Percentiles rank a stretch among this genome's conserved stretches.
phyloP scores from a whole-genome alignment of 2,329 filamentous ascomycete species.

The Ophiostoma sp. region DNA sequence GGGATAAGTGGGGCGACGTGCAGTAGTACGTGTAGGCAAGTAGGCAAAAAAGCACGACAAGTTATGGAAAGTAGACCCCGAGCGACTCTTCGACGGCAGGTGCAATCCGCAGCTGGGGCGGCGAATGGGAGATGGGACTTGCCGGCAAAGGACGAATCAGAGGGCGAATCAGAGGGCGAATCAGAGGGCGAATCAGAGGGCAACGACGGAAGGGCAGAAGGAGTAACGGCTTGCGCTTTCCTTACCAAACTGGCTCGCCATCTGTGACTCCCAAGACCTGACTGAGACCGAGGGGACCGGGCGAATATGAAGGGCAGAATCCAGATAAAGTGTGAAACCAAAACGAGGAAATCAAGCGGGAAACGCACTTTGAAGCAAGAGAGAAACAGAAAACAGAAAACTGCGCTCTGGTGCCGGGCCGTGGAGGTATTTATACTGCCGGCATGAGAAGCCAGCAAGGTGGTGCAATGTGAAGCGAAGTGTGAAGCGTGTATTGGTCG shows the following conservation, averaged over 20 bases:
- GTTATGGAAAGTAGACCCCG: background rate
- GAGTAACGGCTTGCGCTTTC: slow-evolving; percentile 15
- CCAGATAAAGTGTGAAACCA: background rate
- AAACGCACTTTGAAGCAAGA: background rate
- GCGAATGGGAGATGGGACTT: slow-evolving; percentile 16
- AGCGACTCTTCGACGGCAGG: background rate
- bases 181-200: background rate
- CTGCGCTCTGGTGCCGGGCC: slow-evolving; percentile 23
- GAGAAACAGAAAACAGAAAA: slow-evolving; percentile 10
- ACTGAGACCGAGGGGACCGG: slow-evolving; percentile 16
- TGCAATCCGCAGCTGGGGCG: slow-evolving; percentile 8
- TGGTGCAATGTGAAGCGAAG: background rate
- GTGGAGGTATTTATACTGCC: slow-evolving; percentile 36
- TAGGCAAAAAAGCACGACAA: background rate
- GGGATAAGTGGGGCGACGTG: slow-evolving; percentile 2
- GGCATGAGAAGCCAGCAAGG: slow-evolving; percentile 3
- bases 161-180: background rate
- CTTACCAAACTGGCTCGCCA: slow-evolving; percentile 10
- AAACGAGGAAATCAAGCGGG: background rate
- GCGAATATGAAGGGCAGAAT: background rate
- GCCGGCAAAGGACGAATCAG: background rate
- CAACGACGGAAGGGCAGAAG: slow-evolving; percentile 11
- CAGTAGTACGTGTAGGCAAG: slow-evolving; percentile 5
- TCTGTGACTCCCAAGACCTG: slow-evolving; percentile 12
- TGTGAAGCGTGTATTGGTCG: background rate